Evolutionary conservation across 2,329 filamentous ascomycete species (phyloP).

Genomic region (Ophioceras dolichostomum): DNA sequence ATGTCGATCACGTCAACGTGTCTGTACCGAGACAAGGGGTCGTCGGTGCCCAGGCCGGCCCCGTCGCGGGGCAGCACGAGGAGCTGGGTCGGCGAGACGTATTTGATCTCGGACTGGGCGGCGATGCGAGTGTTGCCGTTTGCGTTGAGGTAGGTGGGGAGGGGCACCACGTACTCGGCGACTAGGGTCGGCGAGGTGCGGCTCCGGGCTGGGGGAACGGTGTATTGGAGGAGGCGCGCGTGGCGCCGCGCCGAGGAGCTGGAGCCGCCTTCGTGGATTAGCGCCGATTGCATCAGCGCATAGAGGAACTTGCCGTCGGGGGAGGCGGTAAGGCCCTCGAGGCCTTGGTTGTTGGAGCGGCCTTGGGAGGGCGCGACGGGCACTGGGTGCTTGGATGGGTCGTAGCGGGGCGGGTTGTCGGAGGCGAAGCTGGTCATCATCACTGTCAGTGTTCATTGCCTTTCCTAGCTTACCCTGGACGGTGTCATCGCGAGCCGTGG

Average conservation of each 20-base stretch:
- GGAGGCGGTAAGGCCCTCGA: conserved; percentile 56
- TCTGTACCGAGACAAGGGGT: conserved; percentile 43
- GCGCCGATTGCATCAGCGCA: conserved; percentile 52
- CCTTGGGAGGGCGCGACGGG: conserved; percentile 49
- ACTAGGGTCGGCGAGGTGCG: conserved; percentile 29
- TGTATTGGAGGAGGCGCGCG: conserved; percentile 52
- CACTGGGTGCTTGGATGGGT: conserved; percentile 29
- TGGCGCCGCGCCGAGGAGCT: conserved; percentile 32
- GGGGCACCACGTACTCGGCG: conserved; percentile 53
- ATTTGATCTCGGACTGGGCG: conserved; percentile 50
- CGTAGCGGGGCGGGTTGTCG: conserved; percentile 49
- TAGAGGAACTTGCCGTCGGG: conserved; percentile 52
- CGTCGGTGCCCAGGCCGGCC: conserved; percentile 43
- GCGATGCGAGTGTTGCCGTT: conserved; percentile 40
- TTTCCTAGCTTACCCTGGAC: too few relatives aligned
- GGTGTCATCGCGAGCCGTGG: too few relatives aligned
- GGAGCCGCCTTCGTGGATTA: conserved; percentile 31
- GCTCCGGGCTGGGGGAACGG: too few relatives aligned
- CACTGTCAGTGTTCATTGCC: too few relatives aligned
- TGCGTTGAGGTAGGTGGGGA: conserved; percentile 45
- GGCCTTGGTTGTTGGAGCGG: conserved; percentile 62
- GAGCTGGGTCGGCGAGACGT: conserved; percentile 29
- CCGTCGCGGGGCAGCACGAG: conserved; percentile 53
- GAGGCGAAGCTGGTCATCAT: conserved; percentile 56
- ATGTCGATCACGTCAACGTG: conserved; percentile 61